Percentiles rank a stretch among this genome's conserved stretches.
Conservation (phyloP, 2,329 filamentous ascomycete species). For the Fusarium sp. region DNA sequence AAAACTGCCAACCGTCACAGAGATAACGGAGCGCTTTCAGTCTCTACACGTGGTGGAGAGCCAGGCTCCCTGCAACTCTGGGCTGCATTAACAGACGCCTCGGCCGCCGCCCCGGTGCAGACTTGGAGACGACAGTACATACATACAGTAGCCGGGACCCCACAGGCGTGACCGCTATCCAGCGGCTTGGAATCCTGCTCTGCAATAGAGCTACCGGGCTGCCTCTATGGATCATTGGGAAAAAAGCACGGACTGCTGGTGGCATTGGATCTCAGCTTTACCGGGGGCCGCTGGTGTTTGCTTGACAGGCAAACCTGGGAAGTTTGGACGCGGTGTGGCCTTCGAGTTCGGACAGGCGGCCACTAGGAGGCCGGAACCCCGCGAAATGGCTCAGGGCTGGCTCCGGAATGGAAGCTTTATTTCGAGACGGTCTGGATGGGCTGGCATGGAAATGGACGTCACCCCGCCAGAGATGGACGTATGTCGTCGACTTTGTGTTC, state of each 20-base stretch:
- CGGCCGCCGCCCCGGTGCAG: slow-evolving; percentile 15
- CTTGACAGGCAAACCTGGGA: slow-evolving; percentile 22
- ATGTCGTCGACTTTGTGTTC: background rate
- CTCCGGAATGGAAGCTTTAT: slow-evolving; percentile 25
- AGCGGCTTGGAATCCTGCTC: slow-evolving; percentile 37
- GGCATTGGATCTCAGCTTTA: slow-evolving; percentile 15
- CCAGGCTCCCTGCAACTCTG: slow-evolving; percentile 34
- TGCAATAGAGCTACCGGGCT: background rate
- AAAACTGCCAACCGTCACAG: slow-evolving; percentile 1
- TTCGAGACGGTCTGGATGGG: background rate
- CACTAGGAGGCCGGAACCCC: slow-evolving; percentile 36
- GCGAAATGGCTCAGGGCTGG: slow-evolving; percentile 28
- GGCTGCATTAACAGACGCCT: slow-evolving; percentile 18
- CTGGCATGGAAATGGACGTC: slow-evolving; percentile 9
- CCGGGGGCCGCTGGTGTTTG: slow-evolving; percentile 11
- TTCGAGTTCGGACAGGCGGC: slow-evolving; percentile 13
- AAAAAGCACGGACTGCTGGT: slow-evolving; percentile 28
- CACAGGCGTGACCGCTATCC: slow-evolving; percentile 35
- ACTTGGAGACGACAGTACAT: background rate
- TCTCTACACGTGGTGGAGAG: slow-evolving; percentile 27
- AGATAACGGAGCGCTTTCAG: slow-evolving; percentile 10
- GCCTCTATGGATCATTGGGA: background rate
- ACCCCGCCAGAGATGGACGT: slow-evolving; percentile 22
- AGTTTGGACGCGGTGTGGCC: slow-evolving; percentile 33
- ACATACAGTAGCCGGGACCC: slow-evolving; percentile 27